Evolutionary conservation across 306 rosid species (phyloP).

Genomic region (Delonix regia): DNA sequence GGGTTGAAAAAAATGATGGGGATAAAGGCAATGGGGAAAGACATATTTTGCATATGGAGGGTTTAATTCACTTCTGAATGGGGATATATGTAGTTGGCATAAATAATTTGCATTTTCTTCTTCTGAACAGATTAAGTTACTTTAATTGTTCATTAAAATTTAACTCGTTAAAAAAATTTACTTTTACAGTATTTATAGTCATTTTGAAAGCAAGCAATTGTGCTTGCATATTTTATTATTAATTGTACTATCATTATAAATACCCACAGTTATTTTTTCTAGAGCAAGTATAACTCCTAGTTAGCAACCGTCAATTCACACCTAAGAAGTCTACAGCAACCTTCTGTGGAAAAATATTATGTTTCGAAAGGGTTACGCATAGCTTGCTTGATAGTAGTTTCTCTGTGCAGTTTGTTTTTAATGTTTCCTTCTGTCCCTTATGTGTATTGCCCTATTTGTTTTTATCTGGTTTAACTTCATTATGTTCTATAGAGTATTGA

Average conservation of each 20-base stretch:
- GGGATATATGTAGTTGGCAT: slow-evolving; percentile 13
- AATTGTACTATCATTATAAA: neutral
- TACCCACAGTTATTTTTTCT: neutral
- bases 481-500: neutral
- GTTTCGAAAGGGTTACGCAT: slow-evolving; percentile 9
- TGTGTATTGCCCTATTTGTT: neutral
- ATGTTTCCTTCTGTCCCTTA: slow-evolving; percentile 10
- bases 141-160: neutral
- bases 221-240: neutral
- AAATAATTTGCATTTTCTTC: neutral
- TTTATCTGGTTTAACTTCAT: neutral
- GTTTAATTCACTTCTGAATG: neutral
- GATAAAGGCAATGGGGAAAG: slow-evolving; percentile 17
- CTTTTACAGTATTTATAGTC: neutral
- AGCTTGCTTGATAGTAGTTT: slow-evolving; percentile 8
- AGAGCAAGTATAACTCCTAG: slow-evolving; percentile 12
- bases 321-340: neutral
- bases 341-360: neutral
- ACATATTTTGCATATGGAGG: neutral
- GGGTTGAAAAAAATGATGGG: slow-evolving; percentile 14
- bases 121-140: slow-evolving; percentile 5
- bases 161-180: too few relatives aligned
- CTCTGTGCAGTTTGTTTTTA: neutral
- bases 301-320: neutral
- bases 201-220: neutral